These are phyloP conservation scores for Talaromyces thailandensis DNA, from an alignment of 495 filamentous ascomycete genomes.

Conservation along the genomic window DNA sequence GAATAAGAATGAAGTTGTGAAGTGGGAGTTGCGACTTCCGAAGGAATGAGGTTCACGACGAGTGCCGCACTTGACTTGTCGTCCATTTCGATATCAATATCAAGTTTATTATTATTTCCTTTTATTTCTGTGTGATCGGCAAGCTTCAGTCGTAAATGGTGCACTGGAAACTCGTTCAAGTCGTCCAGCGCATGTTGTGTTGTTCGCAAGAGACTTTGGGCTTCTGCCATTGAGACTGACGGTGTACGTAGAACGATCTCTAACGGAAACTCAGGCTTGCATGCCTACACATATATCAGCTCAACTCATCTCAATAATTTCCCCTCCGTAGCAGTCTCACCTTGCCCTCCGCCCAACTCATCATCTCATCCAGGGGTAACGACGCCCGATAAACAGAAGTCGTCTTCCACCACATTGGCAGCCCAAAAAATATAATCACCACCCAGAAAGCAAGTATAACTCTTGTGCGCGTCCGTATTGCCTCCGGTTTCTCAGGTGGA, in stretches of 20 bases:
- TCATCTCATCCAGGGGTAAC: constrained; percentile 79
- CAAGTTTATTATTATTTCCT: constrained; percentile 20
- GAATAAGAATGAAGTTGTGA: constrained; percentile 58
- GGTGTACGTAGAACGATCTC: constrained; percentile 70
- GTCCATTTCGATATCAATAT: constrained; percentile 5
- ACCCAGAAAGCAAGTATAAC: constrained; percentile 90
- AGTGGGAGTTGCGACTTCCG: constrained; percentile 43
- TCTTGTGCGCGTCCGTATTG: constrained; percentile 53
- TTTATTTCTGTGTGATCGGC: constrained; percentile 27
- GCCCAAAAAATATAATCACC: constrained; percentile 71
- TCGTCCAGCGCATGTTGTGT: constrained; percentile 89
- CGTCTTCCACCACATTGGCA: constrained; percentile 97
- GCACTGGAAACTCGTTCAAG: constrained; percentile 83
- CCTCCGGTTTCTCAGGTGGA: constrained; percentile 65
- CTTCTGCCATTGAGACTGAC: constrained; percentile 56
- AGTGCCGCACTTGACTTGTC: constrained; percentile 49
- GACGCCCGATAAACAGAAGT: constrained; percentile 86
- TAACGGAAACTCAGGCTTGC: constrained; percentile 79
- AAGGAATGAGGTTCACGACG: constrained; percentile 57
- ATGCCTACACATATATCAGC: constrained; percentile 46
- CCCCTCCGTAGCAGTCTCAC: constrained; percentile 32
- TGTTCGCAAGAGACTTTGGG: constrained; percentile 66
- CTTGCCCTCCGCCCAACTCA: constrained; percentile 87
- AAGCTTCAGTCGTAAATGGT: constrained; percentile 72
- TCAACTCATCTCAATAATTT: neutral